Evolutionary conservation across 2,329 filamentous ascomycete species (phyloP), one percentile per base, ranked within the genome.

Genomic region (Leptographium flavum): DNA sequence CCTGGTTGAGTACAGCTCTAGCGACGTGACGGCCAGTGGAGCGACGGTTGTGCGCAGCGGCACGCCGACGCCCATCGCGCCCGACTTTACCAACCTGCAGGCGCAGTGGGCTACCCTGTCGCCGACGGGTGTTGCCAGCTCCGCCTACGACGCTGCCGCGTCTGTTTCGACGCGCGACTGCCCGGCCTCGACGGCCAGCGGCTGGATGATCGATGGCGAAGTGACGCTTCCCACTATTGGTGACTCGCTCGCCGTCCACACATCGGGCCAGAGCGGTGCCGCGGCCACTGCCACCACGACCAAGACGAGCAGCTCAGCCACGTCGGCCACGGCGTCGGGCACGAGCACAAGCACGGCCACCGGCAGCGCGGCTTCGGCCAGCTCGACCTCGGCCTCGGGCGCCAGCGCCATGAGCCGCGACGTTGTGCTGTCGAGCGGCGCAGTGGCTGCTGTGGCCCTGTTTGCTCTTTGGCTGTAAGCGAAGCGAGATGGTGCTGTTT

Each of bases 21-120:
- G 69, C 9, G 67, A 67, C 7, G 65, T 61, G n/a, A 68, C 69
- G 1, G 84, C 77, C 53, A 82, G 84, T 30, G 87, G 69, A 2
- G 84, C 77, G 53, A 82, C 84, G 30, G 87, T 72, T 61, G 73
- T 75, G 0, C 74, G 83, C 52, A 73, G 73, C 41, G 87, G 87
- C 44, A 85, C 74, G 0, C 87, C 87, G 0, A 83, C 71, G 0
- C 83, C 86, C 0, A 67, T 87, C 25, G 65, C 65, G 6, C 85
- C 87, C 0, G 87, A 94, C 58, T 94, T 90, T 59, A 59, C 68
- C 54, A 92, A 92, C 58, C 71, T 94, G 48, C 78, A 80, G 64
- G 70, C 66, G 25, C 79, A 85, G 53, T 94, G 87, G 87, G 78
- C 78, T 7, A 81, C 75, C 4, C 64, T 86, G 44, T 73, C 66